These are phyloP conservation scores for Hanseniaspora lindneri DNA, from an alignment of 805 yeast species.

Conservation along the genomic window DNA sequence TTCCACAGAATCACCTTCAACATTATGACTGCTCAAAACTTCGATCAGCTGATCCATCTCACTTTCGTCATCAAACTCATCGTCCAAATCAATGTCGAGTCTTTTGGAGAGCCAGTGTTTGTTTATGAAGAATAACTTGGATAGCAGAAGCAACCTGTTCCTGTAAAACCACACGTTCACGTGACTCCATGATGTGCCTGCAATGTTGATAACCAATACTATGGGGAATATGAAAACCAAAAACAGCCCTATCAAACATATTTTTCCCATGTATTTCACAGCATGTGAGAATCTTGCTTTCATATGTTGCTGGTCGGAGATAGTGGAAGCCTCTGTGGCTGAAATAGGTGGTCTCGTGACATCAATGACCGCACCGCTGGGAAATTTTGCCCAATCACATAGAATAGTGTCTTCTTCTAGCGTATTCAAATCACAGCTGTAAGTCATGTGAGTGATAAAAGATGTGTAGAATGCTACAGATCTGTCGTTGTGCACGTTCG, in stretches of 20 bases:
- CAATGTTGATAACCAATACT: background rate
- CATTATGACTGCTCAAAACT: conserved; percentile 23
- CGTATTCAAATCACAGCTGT: conserved; percentile 1
- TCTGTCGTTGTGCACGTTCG: conserved; percentile 72
- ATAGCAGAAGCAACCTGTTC: background rate
- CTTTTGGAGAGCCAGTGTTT: conserved; percentile 1
- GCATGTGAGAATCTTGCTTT: too few relatives aligned
- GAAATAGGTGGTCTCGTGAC: conserved; percentile 7
- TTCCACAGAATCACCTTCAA: conserved; percentile 21
- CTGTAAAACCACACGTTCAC: conserved; percentile 6
- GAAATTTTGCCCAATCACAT: background rate
- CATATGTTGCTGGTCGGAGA: too few relatives aligned
- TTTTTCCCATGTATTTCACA: background rate
- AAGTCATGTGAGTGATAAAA: conserved; percentile 43
- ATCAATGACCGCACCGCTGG: conserved; percentile 6
- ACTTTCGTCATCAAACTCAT: conserved; percentile 21
- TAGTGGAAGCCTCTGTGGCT: too few relatives aligned
- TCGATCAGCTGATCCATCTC: conserved; percentile 18
- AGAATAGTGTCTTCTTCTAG: conserved; percentile 3
- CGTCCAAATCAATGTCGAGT: background rate
- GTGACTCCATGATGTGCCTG: conserved; percentile 1
- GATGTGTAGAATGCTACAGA: conserved; percentile 82
- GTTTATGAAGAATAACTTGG: background rate
- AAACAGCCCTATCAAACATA: background rate
- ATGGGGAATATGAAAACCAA: background rate